Evolutionary conservation across 495 filamentous ascomycete species (phyloP).

Genomic region (Sabuloglossum arenarium): DNA sequence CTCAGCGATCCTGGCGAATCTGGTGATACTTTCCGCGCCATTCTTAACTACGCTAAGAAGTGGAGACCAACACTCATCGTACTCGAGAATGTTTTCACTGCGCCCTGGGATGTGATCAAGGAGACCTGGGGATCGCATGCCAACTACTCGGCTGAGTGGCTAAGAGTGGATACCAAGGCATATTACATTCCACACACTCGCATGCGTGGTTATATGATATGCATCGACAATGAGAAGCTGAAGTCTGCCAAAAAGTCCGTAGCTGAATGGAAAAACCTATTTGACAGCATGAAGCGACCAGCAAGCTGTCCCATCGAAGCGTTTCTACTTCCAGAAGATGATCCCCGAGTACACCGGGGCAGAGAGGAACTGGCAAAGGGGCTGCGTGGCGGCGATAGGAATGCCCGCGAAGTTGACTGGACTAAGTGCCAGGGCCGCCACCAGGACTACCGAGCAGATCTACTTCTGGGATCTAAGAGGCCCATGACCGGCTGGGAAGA

Average conservation of each 20-base stretch:
- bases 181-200: constrained; percentile 70
- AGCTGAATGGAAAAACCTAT: constrained; percentile 13
- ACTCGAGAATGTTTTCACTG: constrained; percentile 49
- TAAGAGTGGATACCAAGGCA: constrained; percentile 44
- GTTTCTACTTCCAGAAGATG: constrained; percentile 38
- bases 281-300: constrained; percentile 27
- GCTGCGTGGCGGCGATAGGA: constrained; percentile 10
- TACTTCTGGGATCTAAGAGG: constrained; percentile 28
- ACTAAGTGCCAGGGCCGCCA: constrained; percentile 34
- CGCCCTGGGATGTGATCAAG: constrained; percentile 39
- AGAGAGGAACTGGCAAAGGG: constrained; percentile 19
- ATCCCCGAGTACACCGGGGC: constrained; percentile 31
- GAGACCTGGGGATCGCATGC: constrained; percentile 20
- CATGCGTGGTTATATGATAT: constrained; percentile 48
- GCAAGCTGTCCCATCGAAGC: constrained; percentile 42
- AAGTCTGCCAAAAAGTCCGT: neutral
- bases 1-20: constrained; percentile 42
- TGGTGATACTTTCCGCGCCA: constrained; percentile 42
- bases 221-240: constrained; percentile 26
- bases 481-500: constrained; percentile 36
- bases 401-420: constrained; percentile 27
- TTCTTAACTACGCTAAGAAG: constrained; percentile 32
- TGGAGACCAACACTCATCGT: constrained; percentile 43
- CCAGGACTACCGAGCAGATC: constrained; percentile 22
- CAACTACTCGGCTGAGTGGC: constrained; percentile 29